Evolutionary conservation across 305 asterid genomes (phyloP).

Genomic region (Rubia tinctorum): DNA sequence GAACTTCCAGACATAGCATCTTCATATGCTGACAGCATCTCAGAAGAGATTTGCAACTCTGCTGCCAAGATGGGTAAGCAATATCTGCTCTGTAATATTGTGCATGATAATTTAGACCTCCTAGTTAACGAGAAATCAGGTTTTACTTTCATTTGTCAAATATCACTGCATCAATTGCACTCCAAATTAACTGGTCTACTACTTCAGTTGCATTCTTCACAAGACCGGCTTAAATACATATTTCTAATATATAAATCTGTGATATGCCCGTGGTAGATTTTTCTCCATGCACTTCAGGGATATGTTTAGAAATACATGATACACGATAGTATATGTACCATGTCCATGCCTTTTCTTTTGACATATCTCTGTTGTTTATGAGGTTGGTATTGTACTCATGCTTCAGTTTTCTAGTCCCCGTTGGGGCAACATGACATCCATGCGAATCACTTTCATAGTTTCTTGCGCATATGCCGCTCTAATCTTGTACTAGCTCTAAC

Average conservation of each 20-base stretch:
- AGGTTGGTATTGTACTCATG: not conserved
- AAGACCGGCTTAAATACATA: not conserved
- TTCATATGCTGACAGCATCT: conserved; percentile 74
- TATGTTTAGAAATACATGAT: not conserved
- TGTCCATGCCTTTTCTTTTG: not conserved
- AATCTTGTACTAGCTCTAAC: conserved; percentile 18
- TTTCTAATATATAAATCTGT: not conserved
- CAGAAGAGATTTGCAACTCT: conserved; percentile 96
- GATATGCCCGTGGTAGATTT: not conserved
- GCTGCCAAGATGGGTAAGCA: conserved; percentile 98
- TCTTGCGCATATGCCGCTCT: not conserved
- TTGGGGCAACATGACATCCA: not conserved
- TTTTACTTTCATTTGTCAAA: not conserved
- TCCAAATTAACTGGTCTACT: conserved; percentile 1
- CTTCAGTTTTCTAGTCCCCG: not conserved
- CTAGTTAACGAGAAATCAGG: not conserved
- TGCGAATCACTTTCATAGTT: not conserved
- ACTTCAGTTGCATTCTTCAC: not conserved
- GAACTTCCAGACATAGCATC: conserved; percentile 71
- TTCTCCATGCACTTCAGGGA: not conserved
- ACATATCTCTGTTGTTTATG: not conserved
- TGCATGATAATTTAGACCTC: not conserved
- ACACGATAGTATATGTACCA: not conserved
- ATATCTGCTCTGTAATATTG: not conserved
- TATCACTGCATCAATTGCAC: not conserved